phyloP scores from a whole-genome alignment of 306 rosid genomes.

The Geum urbanum region DNA sequence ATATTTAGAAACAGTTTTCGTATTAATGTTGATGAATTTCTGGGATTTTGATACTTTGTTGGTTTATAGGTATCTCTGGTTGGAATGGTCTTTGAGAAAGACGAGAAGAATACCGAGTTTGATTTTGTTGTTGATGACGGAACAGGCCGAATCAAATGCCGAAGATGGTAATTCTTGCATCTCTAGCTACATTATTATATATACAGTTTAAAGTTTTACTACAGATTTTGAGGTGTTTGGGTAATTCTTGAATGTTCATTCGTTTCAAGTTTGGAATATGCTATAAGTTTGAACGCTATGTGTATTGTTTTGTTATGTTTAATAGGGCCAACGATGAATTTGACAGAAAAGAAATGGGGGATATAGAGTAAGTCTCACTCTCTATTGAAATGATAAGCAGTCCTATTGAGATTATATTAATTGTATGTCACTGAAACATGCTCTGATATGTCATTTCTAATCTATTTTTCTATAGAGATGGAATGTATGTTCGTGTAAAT shows the following conservation, averaged over 20 bases:
- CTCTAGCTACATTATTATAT: neutral
- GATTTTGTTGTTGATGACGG: slow-evolving; percentile 71
- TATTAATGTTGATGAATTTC: neutral
- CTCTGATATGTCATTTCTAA: slow-evolving; percentile 4
- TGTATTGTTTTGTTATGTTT: slow-evolving; percentile 13
- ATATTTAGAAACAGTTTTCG: neutral
- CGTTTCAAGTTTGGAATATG: neutral
- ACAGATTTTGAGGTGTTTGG: neutral
- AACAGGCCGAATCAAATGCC: slow-evolving; percentile 72
- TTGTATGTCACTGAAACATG: neutral
- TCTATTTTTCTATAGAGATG: slow-evolving; percentile 36
- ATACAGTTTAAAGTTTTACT: neutral
- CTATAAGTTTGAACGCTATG: neutral
- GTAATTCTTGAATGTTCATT: neutral
- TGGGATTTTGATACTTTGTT: neutral
- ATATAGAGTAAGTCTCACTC: slow-evolving; percentile 49
- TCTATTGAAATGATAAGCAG: neutral
- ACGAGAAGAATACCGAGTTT: slow-evolving; percentile 70
- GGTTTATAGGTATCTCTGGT: slow-evolving; percentile 40
- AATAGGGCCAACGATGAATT: slow-evolving; percentile 68
- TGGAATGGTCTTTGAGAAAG: slow-evolving; percentile 72
- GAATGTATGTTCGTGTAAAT: slow-evolving; percentile 62
- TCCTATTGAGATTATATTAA: neutral
- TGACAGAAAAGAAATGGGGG: slow-evolving; percentile 76
- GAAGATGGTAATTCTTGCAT: slow-evolving; percentile 68